Base-by-base conservation (phyloP, 371 early-diverging fungal genomes). In the Apophysomyces ossiformis region DNA sequence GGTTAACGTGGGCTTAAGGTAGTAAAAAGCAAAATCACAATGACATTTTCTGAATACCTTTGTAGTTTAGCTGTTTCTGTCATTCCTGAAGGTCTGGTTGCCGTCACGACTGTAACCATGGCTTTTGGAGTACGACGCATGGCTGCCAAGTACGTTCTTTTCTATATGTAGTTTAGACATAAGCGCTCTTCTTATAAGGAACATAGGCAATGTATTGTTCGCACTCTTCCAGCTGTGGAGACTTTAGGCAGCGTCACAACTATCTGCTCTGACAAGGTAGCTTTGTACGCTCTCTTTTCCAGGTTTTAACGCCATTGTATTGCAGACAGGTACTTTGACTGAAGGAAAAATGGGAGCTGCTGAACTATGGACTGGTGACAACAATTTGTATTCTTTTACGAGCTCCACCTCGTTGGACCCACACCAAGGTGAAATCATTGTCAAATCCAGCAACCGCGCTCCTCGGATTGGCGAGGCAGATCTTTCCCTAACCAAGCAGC, bases 211-310 rank as follows among this genome's bases (percentile, higher is more conserved):
- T 82, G 83, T 60, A 69, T 98, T 44, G 96, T 97, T 7, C 85
- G 95, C 67, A 94, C 95, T 57, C 78, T 97, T 11, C 92, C 92
- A 7, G 90, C 94, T 9, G 89, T 99, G 0, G 97, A 97, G 81
- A 92, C 93, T 9, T 77, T 97, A 12, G 97, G 97, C 15, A 91
- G 93, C 35, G 94, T 98, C 6, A 95, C 95, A 21, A 90, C 92
- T 63, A 95, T 99, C 66, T 96, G 96, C 77, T 95, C 96, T 0
- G 97, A 97, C 76, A 97, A 99, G 89, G 96, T 94, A 12, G 95
- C 92, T 32, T 91, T 93, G 0, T 71, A 92, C 43, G 91, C 92
- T 7, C 87, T 7, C 5, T 16, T n/a, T 50, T 21, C 54, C 35
- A 26, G 32, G 32, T 21, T 47, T 21, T 9, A n/a, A 11, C 1